Evolutionary conservation across 805 yeast species (phyloP).

Genomic region (Candida ovalis): DNA sequence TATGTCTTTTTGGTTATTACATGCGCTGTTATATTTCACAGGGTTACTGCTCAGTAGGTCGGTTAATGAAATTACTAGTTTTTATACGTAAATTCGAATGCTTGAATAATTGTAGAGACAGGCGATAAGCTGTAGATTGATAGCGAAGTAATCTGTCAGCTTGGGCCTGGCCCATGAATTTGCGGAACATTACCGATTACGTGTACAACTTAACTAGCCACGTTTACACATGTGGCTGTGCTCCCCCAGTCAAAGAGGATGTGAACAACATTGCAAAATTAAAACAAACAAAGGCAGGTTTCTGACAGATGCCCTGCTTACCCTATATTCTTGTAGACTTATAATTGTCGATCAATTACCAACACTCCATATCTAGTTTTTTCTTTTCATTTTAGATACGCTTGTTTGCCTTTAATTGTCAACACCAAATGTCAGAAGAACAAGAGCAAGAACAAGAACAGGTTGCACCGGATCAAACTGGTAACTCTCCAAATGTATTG

Average conservation of each 20-base stretch:
- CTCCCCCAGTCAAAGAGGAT: background rate
- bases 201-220: background rate
- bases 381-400: no score
- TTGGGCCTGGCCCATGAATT: no score
- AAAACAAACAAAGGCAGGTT: background rate
- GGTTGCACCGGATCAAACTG: background rate
- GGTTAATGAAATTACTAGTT: background rate
- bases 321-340: background rate
- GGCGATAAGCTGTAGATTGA: no score
- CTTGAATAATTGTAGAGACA: background rate
- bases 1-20: no score
- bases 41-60: background rate
- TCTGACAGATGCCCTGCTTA: background rate
- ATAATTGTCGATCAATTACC: no score
- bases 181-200: no score
- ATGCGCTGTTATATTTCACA: background rate
- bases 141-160: no score
- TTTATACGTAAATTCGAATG: background rate
- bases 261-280: conserved; percentile 1
- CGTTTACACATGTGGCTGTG: background rate
- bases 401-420: no score
- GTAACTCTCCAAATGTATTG: background rate
- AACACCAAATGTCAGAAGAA: conserved; percentile 1
- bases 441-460: background rate
- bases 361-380: no score